Conservation (phyloP, 257 asterid genomes). For the Knoxia roxburghii region DNA sequence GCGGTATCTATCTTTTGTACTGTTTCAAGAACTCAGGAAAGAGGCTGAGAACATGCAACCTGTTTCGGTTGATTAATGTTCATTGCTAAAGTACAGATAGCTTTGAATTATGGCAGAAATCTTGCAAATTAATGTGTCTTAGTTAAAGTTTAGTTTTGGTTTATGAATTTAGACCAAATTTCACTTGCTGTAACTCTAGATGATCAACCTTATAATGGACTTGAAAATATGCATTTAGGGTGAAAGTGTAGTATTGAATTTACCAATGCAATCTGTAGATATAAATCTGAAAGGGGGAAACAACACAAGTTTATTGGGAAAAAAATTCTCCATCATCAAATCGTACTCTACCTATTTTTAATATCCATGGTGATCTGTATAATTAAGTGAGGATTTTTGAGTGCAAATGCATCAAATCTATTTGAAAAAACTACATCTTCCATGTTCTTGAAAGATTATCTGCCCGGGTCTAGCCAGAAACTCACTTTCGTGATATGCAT, state of each 20-base stretch:
- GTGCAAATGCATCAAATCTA: constrained; percentile 72
- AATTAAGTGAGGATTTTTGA: constrained; percentile 78
- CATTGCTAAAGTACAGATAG: neutral
- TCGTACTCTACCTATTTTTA: no score
- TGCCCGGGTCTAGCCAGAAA: no score
- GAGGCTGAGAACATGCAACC: constrained; percentile 93
- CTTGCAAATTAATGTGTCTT: neutral
- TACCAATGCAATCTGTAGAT: no score
- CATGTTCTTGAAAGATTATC: no score
- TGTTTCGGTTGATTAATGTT: constrained; percentile 64
- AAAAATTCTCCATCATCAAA: no score
- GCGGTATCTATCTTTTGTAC: constrained; percentile 76
- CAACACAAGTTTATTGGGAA: no score
- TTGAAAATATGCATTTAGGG: neutral
- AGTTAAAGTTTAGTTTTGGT: neutral
- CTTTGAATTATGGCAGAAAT: neutral
- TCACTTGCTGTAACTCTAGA: neutral
- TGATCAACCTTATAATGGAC: neutral
- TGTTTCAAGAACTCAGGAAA: constrained; percentile 75
- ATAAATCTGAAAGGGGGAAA: no score
- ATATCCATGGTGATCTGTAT: constrained; percentile 93
- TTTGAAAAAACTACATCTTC: constrained; percentile 75
- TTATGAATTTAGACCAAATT: neutral
- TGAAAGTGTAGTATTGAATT: no score
- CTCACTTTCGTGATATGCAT: no score